phyloP scores from a whole-genome alignment of 164 flowering plant genomes.

The Nelumbo lutea region DNA sequence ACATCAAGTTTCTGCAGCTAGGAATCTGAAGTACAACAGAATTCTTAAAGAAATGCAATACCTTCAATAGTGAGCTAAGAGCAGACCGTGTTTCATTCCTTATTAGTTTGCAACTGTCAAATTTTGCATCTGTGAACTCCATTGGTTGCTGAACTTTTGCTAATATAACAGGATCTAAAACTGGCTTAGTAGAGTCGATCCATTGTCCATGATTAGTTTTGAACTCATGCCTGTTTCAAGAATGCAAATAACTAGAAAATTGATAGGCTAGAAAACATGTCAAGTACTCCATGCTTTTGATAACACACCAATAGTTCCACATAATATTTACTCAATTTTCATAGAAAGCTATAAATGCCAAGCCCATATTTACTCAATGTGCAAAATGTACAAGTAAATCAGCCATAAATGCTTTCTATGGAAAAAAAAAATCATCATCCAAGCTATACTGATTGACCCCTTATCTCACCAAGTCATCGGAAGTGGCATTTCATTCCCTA shows the following conservation, averaged over 20 bases:
- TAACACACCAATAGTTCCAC: too few species aligned
- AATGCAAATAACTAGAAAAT: not conserved
- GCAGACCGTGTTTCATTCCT: slow-evolving; percentile 65
- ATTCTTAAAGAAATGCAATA: slow-evolving; percentile 16
- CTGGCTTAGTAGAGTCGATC: slow-evolving; percentile 56
- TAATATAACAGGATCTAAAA: slow-evolving; percentile 38
- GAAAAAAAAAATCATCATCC: too few species aligned
- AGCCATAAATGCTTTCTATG: too few species aligned
- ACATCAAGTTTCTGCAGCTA: not conserved
- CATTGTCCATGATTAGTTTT: slow-evolving; percentile 66
- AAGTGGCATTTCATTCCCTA: too few species aligned
- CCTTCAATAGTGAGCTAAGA: slow-evolving; percentile 67
- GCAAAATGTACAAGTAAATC: too few species aligned
- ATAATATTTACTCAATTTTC: too few species aligned
- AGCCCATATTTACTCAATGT: too few species aligned
- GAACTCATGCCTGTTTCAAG: slow-evolving; percentile 63
- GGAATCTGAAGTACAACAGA: not conserved
- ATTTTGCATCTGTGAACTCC: slow-evolving; percentile 36
- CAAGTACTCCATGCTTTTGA: too few species aligned
- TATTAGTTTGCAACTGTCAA: slow-evolving; percentile 38
- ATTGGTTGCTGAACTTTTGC: slow-evolving; percentile 26
- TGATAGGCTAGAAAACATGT: too few species aligned
- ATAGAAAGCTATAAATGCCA: too few species aligned
- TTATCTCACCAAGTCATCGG: too few species aligned
- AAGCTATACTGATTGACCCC: too few species aligned